Evolutionary conservation across 2,329 filamentous ascomycete genomes (phyloP).

Genomic region (Colletotrichum sojae): DNA sequence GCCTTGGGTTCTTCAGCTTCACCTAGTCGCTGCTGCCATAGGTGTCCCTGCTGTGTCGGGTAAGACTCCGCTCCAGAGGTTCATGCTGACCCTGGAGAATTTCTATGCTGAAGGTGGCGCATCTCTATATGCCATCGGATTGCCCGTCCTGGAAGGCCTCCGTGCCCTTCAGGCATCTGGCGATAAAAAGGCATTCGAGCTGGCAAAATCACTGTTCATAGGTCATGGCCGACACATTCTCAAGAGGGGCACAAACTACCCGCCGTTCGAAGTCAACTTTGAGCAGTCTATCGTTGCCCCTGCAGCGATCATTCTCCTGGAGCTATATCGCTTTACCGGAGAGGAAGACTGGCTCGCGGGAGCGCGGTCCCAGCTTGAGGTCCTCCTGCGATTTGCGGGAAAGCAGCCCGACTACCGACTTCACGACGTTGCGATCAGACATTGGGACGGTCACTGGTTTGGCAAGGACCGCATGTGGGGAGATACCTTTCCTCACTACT

Average conservation of each 20-base stretch:
- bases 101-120: constrained; percentile 36
- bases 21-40: constrained; percentile 29
- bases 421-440: constrained; percentile 36
- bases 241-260: constrained; percentile 22
- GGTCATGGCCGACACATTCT: constrained; percentile 20
- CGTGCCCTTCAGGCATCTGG: constrained; percentile 5
- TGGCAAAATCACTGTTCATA: constrained; percentile 6
- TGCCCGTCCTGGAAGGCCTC: constrained; percentile 32
- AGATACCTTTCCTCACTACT: constrained; percentile 39
- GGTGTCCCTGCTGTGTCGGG: constrained; percentile 13
- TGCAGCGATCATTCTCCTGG: constrained; percentile 55
- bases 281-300: constrained; percentile 40
- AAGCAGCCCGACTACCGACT: constrained; percentile 39
- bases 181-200: background rate
- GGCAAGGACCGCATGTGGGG: constrained; percentile 40
- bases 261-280: constrained; percentile 39
- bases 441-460: constrained; percentile 41
- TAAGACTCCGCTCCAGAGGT: constrained; percentile 17
- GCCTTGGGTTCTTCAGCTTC: constrained; percentile 37
- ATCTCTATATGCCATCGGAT: constrained; percentile 32
- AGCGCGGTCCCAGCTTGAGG: constrained; percentile 16
- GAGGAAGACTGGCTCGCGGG: constrained; percentile 54
- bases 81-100: constrained; percentile 32
- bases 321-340: constrained; percentile 61
- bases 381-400: constrained; percentile 33